Percentiles rank a stretch among this genome's conserved stretches.
Conservation (phyloP, 2,329 filamentous ascomycete species). For the Aspergillus terreus region DNA sequence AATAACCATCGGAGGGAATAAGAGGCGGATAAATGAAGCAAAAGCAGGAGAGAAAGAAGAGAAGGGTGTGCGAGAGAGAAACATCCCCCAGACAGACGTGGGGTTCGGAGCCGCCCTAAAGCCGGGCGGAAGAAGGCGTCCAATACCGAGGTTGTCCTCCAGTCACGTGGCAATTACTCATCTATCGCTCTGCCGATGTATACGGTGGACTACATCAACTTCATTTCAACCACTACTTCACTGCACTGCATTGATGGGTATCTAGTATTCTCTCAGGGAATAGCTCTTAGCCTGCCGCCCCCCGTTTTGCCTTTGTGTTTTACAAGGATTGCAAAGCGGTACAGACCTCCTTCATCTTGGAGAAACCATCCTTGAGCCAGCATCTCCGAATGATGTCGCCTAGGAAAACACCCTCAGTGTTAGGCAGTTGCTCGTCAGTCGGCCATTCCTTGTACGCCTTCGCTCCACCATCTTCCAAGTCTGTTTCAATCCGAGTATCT, state of each 20-base stretch:
- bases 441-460: not conserved
- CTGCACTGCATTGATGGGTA: no score
- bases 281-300: no score
- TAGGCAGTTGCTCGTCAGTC: not conserved
- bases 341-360: not conserved
- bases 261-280: no score
- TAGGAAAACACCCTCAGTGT: not conserved
- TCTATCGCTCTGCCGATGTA: not conserved
- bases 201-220: no score
- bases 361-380: constrained; percentile 1
- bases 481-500: not conserved
- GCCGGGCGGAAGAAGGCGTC: constrained; percentile 13
- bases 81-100: constrained; percentile 16
- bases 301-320: no score
- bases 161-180: constrained; percentile 18
- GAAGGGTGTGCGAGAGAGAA: constrained; percentile 1
- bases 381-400: not conserved
- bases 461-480: not conserved
- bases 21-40: constrained; percentile 1
- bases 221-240: no score
- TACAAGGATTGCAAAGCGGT: not conserved
- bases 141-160: constrained; percentile 19
- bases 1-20: not conserved
- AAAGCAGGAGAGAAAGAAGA: constrained; percentile 2
- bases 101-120: constrained; percentile 19